Percentiles rank a stretch among this genome's conserved stretches.
Evolutionary conservation across 2,329 filamentous ascomycete species (phyloP).

Genomic region (Aspergillus sp.): DNA sequence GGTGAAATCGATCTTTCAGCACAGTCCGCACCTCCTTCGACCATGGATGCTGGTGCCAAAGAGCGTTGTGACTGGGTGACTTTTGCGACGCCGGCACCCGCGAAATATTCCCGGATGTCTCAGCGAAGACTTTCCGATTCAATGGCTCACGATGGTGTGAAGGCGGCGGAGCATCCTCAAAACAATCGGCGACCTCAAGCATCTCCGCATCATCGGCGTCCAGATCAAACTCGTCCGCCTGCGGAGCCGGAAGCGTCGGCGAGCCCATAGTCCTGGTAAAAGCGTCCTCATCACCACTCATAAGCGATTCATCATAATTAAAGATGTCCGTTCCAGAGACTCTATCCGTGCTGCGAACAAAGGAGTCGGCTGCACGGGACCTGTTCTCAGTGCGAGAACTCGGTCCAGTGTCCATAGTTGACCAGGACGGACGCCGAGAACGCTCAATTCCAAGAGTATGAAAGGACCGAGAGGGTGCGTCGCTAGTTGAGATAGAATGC

Average conservation of each 20-base stretch:
- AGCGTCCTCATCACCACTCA: slow-evolving; percentile 23
- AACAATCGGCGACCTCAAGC: slow-evolving; percentile 40
- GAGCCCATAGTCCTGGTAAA: slow-evolving; percentile 44
- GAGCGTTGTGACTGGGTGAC: slow-evolving; percentile 27
- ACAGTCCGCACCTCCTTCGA: slow-evolving; percentile 77
- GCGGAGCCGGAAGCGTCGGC: slow-evolving; percentile 20
- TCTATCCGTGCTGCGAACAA: slow-evolving; percentile 4
- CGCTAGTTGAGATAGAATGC: not conserved
- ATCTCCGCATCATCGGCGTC: slow-evolving; percentile 46
- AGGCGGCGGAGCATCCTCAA: slow-evolving; percentile 27
- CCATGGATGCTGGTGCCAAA: slow-evolving; percentile 69
- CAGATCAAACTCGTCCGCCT: slow-evolving; percentile 41
- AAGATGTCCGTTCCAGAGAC: slow-evolving; percentile 5
- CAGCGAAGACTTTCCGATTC: slow-evolving; percentile 37
- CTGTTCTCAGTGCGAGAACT: slow-evolving; percentile 1
- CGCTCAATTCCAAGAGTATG: not conserved
- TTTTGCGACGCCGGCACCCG: slow-evolving; percentile 31
- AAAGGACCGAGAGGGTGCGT: not conserved
- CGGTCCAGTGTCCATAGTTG: not conserved
- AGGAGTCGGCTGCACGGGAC: slow-evolving; percentile 1
- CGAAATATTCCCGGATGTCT: slow-evolving; percentile 39
- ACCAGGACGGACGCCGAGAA: slow-evolving; percentile 3
- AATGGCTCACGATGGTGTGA: slow-evolving; percentile 14
- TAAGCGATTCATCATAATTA: slow-evolving; percentile 20
- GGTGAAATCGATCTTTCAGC: slow-evolving; percentile 78